Evolutionary conservation across 352 stramenopile genomes (phyloP), one percentile per base, ranked within the genome.

Genomic region (Pythium monospermum): DNA sequence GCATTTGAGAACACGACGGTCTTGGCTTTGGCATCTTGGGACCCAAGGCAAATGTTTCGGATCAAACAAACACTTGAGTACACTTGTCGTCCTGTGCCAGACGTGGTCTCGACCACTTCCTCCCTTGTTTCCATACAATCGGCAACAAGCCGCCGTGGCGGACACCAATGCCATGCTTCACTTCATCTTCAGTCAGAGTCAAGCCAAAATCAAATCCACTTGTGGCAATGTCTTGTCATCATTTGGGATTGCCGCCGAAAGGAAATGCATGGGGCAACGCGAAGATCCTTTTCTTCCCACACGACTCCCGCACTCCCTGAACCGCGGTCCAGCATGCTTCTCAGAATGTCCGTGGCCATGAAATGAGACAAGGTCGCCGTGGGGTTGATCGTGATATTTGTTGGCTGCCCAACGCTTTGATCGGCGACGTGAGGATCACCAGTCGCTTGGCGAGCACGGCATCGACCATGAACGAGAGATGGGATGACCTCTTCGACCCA

Each of bases 351-450:
- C 12, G 90, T 97, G 12, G 90, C 97, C 94, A 98, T 98, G 61
- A 99, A 97, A 1, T 99, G 69, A 69, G 92, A 98, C 19, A n/a
- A n/a, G n/a, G 91, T 98, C 0, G 97, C 97, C 42, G 85, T 92
- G 25, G 97, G 96, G 72, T 99, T 99, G 74, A 99, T 99, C 19
- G 95, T 99, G 42, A 99, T 98, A 71, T 99, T 97, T 99, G 99
- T 70, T 99, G 97, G 80, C 99, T 99, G 66, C 73, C 96, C 45
- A 99, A 70, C 31, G 96, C 97, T 63, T 99, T 99, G 77, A 99
- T 99, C 7, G 97, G 97, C 43, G 94, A 99, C 19, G 97, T 99
- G 77, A 99, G 99, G 33, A 99, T 97, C 8, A 99, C 96, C 31
- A 97, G 87, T 57, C 87, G 78, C 67, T 89, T 93, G 66, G 91